Evolutionary conservation across 1,284 basidiomycete genomes (phyloP), one percentile per base, ranked within the genome.

Genomic region (Wolfiporia cocos): DNA sequence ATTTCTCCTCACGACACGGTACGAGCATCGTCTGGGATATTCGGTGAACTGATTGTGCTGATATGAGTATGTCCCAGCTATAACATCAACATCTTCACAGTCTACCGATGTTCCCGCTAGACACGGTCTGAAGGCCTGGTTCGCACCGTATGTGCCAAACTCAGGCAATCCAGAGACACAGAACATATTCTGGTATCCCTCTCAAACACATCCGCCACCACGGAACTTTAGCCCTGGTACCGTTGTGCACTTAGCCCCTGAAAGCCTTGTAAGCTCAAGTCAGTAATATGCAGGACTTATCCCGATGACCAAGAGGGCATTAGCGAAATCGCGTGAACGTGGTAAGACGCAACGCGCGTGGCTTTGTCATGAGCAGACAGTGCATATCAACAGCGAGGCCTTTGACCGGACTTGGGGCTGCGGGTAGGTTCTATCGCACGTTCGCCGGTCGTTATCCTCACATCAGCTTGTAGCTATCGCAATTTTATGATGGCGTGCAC

Each of bases 401-500:
- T 86, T 78, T 72, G 84, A 80, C 64, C 51, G 56, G n/a, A 55
- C 47, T 17, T 88, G 78, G 87, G 86, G 85, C 21, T 89, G 88
- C 62, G 81, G 80, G 87, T 79, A 58, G 41, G 71, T 61, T 11
- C 21, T 34, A 6, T 10, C 30, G 14, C 31, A 33, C 37, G 39
- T 35, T 17, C 18, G n/a, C n/a, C n/a, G n/a, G n/a, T n/a, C n/a
- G n/a, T n/a, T n/a, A n/a, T n/a, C n/a, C n/a, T n/a, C n/a, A n/a
- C n/a, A n/a, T n/a, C n/a, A n/a, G n/a, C n/a, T n/a, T n/a, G 10
- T 48, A 89, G 86, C n/a, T 92, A 93, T 58, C 81, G 90, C 23
- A 93, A 92, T 57, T 91, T 85, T 53, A 53, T 89, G 43, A 93
- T 94, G 85, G 69, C 73, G 3, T 89, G 90, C 49, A 70, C 85